Evolutionary conservation across 441 rosid genomes (phyloP).

Genomic region (Iberis amara): DNA sequence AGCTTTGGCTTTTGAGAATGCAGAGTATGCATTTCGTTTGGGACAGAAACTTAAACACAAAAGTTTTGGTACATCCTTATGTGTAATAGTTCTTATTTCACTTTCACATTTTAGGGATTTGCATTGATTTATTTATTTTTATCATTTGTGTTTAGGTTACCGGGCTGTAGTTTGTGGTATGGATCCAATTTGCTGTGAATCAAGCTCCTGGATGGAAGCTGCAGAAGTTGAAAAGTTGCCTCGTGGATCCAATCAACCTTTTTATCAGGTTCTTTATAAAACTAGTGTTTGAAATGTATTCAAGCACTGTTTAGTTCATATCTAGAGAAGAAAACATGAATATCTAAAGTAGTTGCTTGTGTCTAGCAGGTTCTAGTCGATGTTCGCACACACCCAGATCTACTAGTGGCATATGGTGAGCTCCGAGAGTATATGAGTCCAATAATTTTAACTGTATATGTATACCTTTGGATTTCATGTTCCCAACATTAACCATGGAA

Average conservation of each 20-base stretch:
- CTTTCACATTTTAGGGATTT: background rate
- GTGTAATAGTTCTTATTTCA: constrained; percentile 2
- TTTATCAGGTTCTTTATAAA: constrained; percentile 68
- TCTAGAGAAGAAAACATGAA: too few species aligned
- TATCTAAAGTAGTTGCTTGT: constrained; percentile 21
- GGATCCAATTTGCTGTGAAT: constrained; percentile 92
- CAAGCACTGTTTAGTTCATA: background rate
- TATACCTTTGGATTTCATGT: too few species aligned
- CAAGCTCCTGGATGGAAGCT: constrained; percentile 81
- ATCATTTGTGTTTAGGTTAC: constrained; percentile 46
- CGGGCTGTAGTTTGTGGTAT: constrained; percentile 85
- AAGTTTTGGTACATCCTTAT: constrained; percentile 47
- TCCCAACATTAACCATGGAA: constrained; percentile 3
- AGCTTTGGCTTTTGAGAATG: constrained; percentile 76
- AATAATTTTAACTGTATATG: background rate
- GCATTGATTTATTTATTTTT: background rate
- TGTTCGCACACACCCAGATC: constrained; percentile 62
- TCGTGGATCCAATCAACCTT: constrained; percentile 76
- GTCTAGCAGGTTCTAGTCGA: constrained; percentile 73
- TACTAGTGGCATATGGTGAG: constrained; percentile 86
- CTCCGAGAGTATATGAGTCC: constrained; percentile 5
- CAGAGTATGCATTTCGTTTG: constrained; percentile 69
- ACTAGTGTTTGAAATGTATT: background rate
- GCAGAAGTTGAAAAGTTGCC: constrained; percentile 72
- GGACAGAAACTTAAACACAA: constrained; percentile 93